Base-by-base conservation (phyloP, 805 yeast genomes). In the Saccharomycopsis sp. region DNA sequence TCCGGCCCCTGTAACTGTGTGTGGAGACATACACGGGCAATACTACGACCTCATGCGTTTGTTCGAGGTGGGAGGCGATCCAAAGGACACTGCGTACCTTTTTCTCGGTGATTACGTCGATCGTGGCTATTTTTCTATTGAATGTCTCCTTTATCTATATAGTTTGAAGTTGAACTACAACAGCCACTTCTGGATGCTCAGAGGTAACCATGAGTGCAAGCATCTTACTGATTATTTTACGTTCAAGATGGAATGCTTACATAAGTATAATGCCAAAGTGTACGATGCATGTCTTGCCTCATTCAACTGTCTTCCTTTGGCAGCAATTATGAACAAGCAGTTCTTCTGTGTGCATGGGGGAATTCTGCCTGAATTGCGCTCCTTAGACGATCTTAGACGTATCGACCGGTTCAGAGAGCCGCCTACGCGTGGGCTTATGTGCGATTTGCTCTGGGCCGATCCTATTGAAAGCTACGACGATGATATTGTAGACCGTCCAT, bases 1-100 rank as follows among this genome's bases (percentile, higher is more conserved):
- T 1, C 92, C 91, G 2, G 96, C 97, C 0, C 99, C 98, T 0
- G 89, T 93, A 1, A 92, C 97, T 0, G 91, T 93, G 2, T 91
- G 97, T 74, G 99, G 99, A 58, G 98, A 93, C 72, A 80, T 92
- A n/a, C 98, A 93, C 72, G 99, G 99, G 17, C 98, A 93, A 71
- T 90, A 82, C 70, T 92, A 81, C 70, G 99, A 93, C 71, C 77
- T 93, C 65, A 78, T 92, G 82, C 91, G 92, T 71, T 74, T 93
- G 51, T 89, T 93, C 68, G 97, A 93, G 69, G 93, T 91, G 17
- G 96, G 97, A 47, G 98, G 98, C 1, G 85, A 86, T 67, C 97
- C 97, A 12, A 76, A 73, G 15, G 72, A 68, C n/a, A 86, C 96
- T 0, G 78, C 87, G 19, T 93, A 89, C 69, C 74, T 92, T 56